Evolutionary conservation across 2,329 filamentous ascomycete species (phyloP).

Genomic region (Teratosphaeria zuluensis): DNA sequence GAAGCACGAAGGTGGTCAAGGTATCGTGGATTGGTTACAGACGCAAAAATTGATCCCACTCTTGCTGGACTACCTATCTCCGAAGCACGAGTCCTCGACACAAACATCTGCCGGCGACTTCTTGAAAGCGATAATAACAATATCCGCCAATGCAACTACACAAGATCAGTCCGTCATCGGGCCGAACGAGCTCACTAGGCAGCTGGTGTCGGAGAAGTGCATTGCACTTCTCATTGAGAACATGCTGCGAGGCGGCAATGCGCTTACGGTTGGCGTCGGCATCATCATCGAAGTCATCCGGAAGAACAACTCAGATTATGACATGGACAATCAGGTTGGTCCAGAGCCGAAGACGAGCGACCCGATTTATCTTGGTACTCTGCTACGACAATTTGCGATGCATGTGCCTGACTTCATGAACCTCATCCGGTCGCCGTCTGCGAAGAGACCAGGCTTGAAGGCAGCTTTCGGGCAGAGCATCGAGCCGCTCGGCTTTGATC

Average conservation of each 20-base stretch:
- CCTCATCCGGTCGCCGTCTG: conserved; percentile 69
- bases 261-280: conserved; percentile 88
- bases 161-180: conserved; percentile 99
- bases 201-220: conserved; percentile 80
- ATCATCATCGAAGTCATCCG: conserved; percentile 98
- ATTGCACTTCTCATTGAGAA: conserved; percentile 76
- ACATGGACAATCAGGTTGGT: conserved; percentile 78
- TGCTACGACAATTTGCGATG: conserved; percentile 79
- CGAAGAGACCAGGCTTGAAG: conserved; percentile 63
- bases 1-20: conserved; percentile 80
- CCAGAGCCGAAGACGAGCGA: conserved; percentile 75
- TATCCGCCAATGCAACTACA: conserved; percentile 94
- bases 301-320: conserved; percentile 99
- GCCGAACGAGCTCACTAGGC: conserved; percentile 89
- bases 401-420: conserved; percentile 92
- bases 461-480: conserved; percentile 87
- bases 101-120: conserved; percentile 97
- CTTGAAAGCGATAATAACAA: conserved; percentile 96
- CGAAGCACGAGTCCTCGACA: conserved; percentile 76
- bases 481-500: conserved; percentile 89
- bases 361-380: conserved; percentile 87
- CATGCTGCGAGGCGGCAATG: conserved; percentile 90
- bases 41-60: conserved; percentile 78
- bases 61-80: conserved; percentile 75
- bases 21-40: conserved; percentile 94